These are phyloP conservation scores for Cucumis hystrix DNA, from an alignment of 306 rosid species.

Conservation along the genomic window DNA sequence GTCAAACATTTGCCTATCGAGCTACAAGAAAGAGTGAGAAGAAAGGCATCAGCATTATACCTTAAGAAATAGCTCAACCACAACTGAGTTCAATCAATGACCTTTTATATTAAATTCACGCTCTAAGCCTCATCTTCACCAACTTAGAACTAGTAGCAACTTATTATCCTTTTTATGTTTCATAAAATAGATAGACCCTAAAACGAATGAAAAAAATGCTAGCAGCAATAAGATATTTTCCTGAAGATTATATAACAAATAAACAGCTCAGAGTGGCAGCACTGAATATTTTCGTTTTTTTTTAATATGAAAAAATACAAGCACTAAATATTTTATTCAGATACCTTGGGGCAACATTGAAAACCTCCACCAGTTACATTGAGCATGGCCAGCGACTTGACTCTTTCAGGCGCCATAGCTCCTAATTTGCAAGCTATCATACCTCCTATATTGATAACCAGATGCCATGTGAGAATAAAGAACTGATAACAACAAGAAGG, in stretches of 20 bases:
- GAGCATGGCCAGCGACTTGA: constrained; percentile 76
- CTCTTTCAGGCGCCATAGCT: constrained; percentile 73
- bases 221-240: not conserved
- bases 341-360: constrained; percentile 86
- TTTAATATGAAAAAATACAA: too few relatives aligned
- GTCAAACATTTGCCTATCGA: constrained; percentile 46
- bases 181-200: not conserved
- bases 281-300: not conserved
- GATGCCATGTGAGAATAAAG: not conserved
- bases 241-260: not conserved
- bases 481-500: not conserved
- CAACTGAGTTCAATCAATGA: not conserved
- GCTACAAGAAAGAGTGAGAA: constrained; percentile 27
- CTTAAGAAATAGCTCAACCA: not conserved
- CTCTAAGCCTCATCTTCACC: not conserved
- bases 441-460: constrained; percentile 52
- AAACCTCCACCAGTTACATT: constrained; percentile 89
- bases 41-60: not conserved
- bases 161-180: not conserved
- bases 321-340: not conserved
- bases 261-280: not conserved
- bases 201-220: not conserved
- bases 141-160: not conserved
- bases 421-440: constrained; percentile 89
- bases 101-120: not conserved